phyloP scores from a whole-genome alignment of 345 rosid genomes.

The Durio zibethinus region DNA sequence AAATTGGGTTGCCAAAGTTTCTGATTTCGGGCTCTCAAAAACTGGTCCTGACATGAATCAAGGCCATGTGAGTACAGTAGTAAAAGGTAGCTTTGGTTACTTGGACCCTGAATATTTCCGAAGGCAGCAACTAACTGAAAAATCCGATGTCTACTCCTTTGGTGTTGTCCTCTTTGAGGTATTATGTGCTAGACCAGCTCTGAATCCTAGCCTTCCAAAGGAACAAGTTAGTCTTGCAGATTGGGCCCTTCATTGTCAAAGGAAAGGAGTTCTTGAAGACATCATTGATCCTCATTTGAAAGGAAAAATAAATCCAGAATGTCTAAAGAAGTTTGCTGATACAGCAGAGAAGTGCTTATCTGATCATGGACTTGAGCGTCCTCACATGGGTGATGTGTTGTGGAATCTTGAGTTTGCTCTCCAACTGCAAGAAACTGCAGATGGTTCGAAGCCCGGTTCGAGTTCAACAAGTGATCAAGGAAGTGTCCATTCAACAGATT shows the following conservation, averaged over 20 bases:
- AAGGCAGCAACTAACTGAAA: conserved; percentile 77
- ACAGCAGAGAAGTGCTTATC: conserved; percentile 59
- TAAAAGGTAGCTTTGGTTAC: conserved; percentile 90
- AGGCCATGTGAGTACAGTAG: conserved; percentile 81
- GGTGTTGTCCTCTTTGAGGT: conserved; percentile 86
- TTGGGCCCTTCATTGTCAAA: conserved; percentile 68
- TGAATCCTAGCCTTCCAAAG: conserved; percentile 62
- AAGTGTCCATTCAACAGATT: conserved; percentile 26
- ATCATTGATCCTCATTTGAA: conserved; percentile 59
- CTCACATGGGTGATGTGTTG: conserved; percentile 68
- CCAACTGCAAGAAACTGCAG: conserved; percentile 48
- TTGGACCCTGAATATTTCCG: conserved; percentile 84
- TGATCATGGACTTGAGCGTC: conserved; percentile 53
- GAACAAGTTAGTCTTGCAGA: conserved; percentile 89
- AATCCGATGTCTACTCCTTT: conserved; percentile 85
- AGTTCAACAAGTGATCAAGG: not conserved
- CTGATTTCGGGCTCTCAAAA: conserved; percentile 80
- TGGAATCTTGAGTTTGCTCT: conserved; percentile 73
- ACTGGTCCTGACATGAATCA: conserved; percentile 70
- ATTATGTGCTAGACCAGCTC: conserved; percentile 69
- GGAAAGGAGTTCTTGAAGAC: conserved; percentile 51
- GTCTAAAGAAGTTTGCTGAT: conserved; percentile 55
- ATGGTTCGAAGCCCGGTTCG: conserved; percentile 24
- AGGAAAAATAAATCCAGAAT: conserved; percentile 45
- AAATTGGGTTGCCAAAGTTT: conserved; percentile 83